phyloP scores from a whole-genome alignment of 1,139 yeast species.

The Sugiyamaella neomexicana region DNA sequence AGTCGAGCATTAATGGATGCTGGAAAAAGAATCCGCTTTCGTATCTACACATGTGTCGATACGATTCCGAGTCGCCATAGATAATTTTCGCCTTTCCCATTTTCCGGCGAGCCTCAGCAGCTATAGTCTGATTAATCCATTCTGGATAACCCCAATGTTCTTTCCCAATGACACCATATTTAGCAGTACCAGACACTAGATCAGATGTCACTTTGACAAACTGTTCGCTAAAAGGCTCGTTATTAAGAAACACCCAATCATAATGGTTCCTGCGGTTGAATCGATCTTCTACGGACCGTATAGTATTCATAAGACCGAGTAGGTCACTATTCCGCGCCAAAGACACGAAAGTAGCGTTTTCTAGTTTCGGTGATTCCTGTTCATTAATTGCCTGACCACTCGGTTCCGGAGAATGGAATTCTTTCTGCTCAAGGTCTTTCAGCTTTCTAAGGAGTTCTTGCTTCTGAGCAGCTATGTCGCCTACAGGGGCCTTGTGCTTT shows the following conservation, averaged over 20 bases:
- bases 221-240: slow-evolving; percentile 54
- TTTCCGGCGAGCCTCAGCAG: slow-evolving; percentile 50
- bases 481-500: neutral
- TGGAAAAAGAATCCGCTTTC: slow-evolving; percentile 89
- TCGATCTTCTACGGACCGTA: slow-evolving; percentile 65
- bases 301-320: slow-evolving; percentile 54
- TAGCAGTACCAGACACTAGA: slow-evolving; percentile 58
- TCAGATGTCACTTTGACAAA: slow-evolving; percentile 48
- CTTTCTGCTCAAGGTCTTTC: slow-evolving; percentile 6
- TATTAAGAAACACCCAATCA: slow-evolving; percentile 80
- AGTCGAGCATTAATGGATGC: slow-evolving; percentile 67
- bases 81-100: slow-evolving; percentile 52
- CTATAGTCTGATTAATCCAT: slow-evolving; percentile 59
- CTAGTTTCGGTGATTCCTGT: slow-evolving; percentile 24
- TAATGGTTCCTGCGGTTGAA: slow-evolving; percentile 66
- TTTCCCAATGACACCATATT: slow-evolving; percentile 62
- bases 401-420: slow-evolving; percentile 3
- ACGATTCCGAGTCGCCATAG: slow-evolving; percentile 66
- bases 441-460: slow-evolving; percentile 1
- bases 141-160: slow-evolving; percentile 77
- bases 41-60: slow-evolving; percentile 87
- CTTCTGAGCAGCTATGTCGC: neutral
- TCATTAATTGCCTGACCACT: neutral
- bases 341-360: slow-evolving; percentile 58
- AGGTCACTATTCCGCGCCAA: slow-evolving; percentile 70